phyloP scores from a whole-genome alignment of 495 filamentous ascomycete genomes.

The Lasiosphaeria hispida region DNA sequence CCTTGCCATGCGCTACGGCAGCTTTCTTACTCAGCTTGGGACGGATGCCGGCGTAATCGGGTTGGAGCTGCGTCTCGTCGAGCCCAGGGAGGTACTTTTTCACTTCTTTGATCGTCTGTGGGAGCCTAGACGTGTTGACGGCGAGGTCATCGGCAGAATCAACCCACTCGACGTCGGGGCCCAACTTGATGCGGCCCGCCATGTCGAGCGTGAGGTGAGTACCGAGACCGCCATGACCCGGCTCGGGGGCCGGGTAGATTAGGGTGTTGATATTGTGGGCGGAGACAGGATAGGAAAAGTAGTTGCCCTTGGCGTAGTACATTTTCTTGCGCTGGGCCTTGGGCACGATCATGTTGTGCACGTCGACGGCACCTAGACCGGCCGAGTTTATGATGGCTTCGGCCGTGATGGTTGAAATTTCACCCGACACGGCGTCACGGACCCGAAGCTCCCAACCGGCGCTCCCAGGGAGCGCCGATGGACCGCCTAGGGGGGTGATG shows the following conservation, averaged over 20 bases:
- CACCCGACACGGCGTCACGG: conserved; percentile 42
- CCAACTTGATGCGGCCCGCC: conserved; percentile 81
- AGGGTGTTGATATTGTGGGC: conserved; percentile 67
- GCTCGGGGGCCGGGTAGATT: conserved; percentile 80
- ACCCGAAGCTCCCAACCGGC: conserved; percentile 44
- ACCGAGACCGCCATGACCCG: conserved; percentile 79
- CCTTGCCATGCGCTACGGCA: conserved; percentile 52
- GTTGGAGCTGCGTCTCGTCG: conserved; percentile 59
- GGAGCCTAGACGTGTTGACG: conserved; percentile 55
- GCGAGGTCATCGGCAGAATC: conserved; percentile 40
- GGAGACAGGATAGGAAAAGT: conserved; percentile 78
- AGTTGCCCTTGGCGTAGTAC: conserved; percentile 91
- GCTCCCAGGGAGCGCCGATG: conserved; percentile 46
- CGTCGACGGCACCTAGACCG: conserved; percentile 69
- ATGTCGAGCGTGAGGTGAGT: conserved; percentile 94
- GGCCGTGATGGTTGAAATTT: conserved; percentile 60
- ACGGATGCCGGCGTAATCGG: conserved; percentile 88
- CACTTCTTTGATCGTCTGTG: conserved; percentile 71
- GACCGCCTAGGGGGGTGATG: conserved; percentile 56
- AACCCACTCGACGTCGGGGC: conserved; percentile 95
- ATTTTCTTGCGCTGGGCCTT: conserved; percentile 52
- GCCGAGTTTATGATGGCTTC: conserved; percentile 82
- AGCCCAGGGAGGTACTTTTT: conserved; percentile 73
- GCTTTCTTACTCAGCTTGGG: conserved; percentile 74
- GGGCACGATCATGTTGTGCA: conserved; percentile 83